phyloP scores from a whole-genome alignment of 805 yeast species.

The Wickerhamiella azyma region DNA sequence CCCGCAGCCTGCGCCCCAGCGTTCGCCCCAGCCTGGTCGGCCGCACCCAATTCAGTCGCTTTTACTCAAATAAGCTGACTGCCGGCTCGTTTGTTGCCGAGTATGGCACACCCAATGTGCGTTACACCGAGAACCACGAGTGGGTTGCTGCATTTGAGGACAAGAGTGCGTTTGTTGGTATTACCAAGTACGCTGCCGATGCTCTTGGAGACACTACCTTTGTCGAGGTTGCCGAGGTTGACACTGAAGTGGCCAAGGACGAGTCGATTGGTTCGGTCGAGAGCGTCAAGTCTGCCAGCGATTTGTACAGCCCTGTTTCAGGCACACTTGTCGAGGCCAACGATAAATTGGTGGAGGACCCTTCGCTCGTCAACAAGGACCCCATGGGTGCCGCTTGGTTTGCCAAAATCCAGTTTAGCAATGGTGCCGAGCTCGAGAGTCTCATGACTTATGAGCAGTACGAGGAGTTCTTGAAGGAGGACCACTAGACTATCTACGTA shows the following conservation, averaged over 20 bases:
- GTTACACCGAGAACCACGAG: conserved; percentile 82
- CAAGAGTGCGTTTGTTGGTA: conserved; percentile 70
- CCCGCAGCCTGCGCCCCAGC: background rate
- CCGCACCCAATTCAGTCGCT: conserved; percentile 10
- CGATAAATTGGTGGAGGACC: conserved; percentile 47
- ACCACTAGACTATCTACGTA: background rate
- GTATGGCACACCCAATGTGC: conserved; percentile 23
- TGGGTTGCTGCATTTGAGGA: conserved; percentile 83
- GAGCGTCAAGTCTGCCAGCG: conserved; percentile 86
- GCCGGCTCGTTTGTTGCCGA: conserved; percentile 20
- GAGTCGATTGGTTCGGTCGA: conserved; percentile 89
- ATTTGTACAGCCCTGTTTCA: conserved; percentile 74
- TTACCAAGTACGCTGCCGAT: conserved; percentile 88
- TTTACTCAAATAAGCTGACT: conserved; percentile 22
- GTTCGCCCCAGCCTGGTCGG: background rate
- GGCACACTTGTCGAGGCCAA: conserved; percentile 70
- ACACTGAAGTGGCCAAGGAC: conserved; percentile 47
- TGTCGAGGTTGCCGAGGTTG: conserved; percentile 75
- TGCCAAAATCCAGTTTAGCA: conserved; percentile 51
- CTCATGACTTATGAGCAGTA: conserved; percentile 24
- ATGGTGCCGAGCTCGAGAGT: conserved; percentile 26
- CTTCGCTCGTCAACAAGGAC: conserved; percentile 69
- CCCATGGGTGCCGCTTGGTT: conserved; percentile 95
- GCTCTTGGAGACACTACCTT: conserved; percentile 95
- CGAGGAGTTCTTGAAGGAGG: conserved; percentile 21